Evolutionary conservation across 2,329 filamentous ascomycete species (phyloP), one percentile per base, ranked within the genome.

Genomic region (Hymenoscyphus scutula): DNA sequence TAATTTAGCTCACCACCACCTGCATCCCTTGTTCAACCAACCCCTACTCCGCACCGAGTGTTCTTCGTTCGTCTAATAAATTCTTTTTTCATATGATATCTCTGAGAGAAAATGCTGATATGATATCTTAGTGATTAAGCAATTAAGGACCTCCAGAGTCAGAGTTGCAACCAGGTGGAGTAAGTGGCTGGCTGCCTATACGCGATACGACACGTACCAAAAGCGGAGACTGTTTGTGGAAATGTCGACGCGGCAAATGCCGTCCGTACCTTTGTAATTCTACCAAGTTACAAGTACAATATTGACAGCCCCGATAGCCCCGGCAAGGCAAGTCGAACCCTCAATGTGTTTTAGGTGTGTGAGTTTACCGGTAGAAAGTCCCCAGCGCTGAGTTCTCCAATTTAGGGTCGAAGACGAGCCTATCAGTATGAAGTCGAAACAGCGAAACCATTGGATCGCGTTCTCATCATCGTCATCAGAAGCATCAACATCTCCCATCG

Each of bases 211-310:
- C 13, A 51, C 45, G 19, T 19, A 51, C 45, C 45, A 51, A 23
- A 51, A 25, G 45, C 45, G 45, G 45, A 51, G 45, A 23, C 45
- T n/a, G n/a, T n/a, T n/a, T n/a, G n/a, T n/a, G n/a, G n/a, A n/a
- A n/a, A n/a, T n/a, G n/a, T n/a, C 10, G 32, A 34, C 15, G 32
- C 32, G 32, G 32, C 32, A 34, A 34, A 34, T 34, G 32, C n/a
- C n/a, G n/a, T n/a, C 32, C 32, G 32, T 34, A 34, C 11, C 32
- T 34, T 34, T 34, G 32, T 13, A 34, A 34, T 34, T 34, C 32
- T 13, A 13, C 32, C 32, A n/a, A n/a, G n/a, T 34, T 34, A 34
- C 32, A 34, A n/a, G n/a, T n/a, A n/a, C n/a, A n/a, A n/a, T n/a
- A 34, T 34, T 34, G 32, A 34, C 15, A 13, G 32, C 32, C 10